Evolutionary conservation across 23 red algal species (phyloP), one percentile per base, ranked within the genome.

Genomic region (Agarophyton chilense): DNA sequence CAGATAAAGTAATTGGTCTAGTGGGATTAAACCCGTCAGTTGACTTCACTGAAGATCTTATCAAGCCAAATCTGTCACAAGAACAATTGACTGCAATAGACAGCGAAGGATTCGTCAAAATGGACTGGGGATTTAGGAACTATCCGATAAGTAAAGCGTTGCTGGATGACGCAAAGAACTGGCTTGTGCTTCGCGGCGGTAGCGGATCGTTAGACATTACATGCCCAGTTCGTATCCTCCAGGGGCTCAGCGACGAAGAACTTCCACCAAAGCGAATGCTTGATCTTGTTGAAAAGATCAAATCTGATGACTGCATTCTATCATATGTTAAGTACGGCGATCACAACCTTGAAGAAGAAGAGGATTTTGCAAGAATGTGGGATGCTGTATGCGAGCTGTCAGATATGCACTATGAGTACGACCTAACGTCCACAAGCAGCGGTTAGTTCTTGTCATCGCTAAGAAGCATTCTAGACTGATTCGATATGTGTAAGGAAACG

Each of bases 201-300:
- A 39, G 56, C 50, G 89, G 38, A 6, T 91, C 78, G 8, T 68
- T 99, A 16, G 61, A 84, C 35, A 86, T 95, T 25, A 63, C 50
- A 16, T 86, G 79, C 43, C 93, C 97, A 13, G 93, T 99, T 67
- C 89, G 97, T 0, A 76, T 99, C 25, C 71, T 99, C 17, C 93
- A 95, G 73, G 97, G 97, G n/a, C 52, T 99, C n/a, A 75, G 26
- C 36, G 97, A 99, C 54, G 97, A 99, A 66, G 97, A 99, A 57
- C 44, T 96, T 33, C 97, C 97, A 28, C 78, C 90, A 11, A 56
- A 91, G 52, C 77, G 86, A 43, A 81, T 92, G 72, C 63, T 96
- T 21, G 50, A 84, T 55, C 84, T 99, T 32, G 90, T 92, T 24
- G 68, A 94, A 17, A 62, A 65, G 65, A 83, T 99, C 32, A 63